These are phyloP conservation scores for Colletotrichum filicis DNA, from an alignment of 2,329 filamentous ascomycete species.

Conservation along the genomic window DNA sequence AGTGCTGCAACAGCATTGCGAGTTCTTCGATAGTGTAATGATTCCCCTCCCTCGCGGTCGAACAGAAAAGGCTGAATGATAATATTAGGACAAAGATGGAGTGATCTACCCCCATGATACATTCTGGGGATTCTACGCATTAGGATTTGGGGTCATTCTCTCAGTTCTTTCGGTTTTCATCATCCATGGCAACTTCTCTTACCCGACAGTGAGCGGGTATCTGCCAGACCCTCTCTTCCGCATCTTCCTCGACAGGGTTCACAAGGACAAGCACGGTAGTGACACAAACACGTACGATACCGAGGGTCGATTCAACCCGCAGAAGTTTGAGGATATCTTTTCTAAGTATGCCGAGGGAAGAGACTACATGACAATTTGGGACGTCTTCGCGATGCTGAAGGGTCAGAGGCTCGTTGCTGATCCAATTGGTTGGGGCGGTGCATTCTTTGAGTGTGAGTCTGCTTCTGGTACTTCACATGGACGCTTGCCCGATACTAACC, in stretches of 20 bases:
- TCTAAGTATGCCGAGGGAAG: conserved; percentile 55
- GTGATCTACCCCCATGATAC: conserved; percentile 52
- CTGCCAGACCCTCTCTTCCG: conserved; percentile 51
- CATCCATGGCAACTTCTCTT: conserved; percentile 56
- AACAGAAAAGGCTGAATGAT: neutral
- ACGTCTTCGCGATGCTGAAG: conserved; percentile 49
- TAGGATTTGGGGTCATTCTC: conserved; percentile 53
- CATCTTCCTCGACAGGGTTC: conserved; percentile 49
- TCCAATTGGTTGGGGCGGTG: conserved; percentile 48
- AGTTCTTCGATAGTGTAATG: conserved; percentile 52
- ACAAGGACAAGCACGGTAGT: conserved; percentile 58
- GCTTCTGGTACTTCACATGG: neutral
- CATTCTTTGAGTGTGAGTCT: conserved; percentile 40
- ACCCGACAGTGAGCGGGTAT: conserved; percentile 51
- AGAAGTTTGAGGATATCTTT: conserved; percentile 63
- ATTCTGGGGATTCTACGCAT: conserved; percentile 50
- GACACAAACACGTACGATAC: conserved; percentile 58
- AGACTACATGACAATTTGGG: conserved; percentile 49
- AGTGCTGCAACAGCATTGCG: conserved; percentile 52
- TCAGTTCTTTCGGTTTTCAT: conserved; percentile 51
- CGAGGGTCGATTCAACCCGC: conserved; percentile 59
- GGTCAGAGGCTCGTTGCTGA: conserved; percentile 55
- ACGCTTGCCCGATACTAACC: neutral
- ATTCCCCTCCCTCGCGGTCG: too few relatives aligned
- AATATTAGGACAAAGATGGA: conserved; percentile 48